phyloP scores from a whole-genome alignment of 352 stramenopile genomes.

The Phytophthora gonapodyides region DNA sequence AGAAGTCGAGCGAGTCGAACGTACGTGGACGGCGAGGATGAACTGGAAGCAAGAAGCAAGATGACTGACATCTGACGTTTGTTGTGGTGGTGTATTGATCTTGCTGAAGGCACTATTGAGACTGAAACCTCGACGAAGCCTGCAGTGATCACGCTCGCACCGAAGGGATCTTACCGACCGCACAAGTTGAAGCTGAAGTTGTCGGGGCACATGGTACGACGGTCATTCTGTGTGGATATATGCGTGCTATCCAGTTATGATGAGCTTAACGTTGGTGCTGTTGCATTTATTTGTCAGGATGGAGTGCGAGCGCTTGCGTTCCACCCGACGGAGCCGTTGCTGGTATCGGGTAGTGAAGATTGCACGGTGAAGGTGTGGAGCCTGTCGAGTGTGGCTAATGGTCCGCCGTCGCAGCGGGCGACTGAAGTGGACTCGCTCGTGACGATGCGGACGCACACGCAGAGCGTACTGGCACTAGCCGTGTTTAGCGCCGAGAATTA shows the following conservation, averaged over 20 bases:
- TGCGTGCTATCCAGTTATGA: conserved; percentile 6
- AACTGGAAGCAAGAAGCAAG: not conserved
- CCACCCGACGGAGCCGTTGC: conserved; percentile 78
- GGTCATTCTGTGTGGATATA: conserved; percentile 2
- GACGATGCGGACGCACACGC: conserved; percentile 71
- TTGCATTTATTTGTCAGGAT: conserved; percentile 44
- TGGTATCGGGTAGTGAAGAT: conserved; percentile 87
- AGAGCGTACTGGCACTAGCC: conserved; percentile 76
- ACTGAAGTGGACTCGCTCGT: conserved; percentile 80
- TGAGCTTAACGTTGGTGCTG: conserved; percentile 1
- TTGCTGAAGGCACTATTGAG: conserved; percentile 37
- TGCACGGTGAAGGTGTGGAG: conserved; percentile 89
- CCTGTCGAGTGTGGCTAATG: conserved; percentile 57
- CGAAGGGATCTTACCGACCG: conserved; percentile 69
- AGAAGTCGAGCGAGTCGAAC: conserved; percentile 44
- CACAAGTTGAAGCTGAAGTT: conserved; percentile 89
- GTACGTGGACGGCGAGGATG: conserved; percentile 19
- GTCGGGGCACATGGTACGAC: conserved; percentile 75
- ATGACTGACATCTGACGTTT: no score
- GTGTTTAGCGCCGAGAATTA: conserved; percentile 82
- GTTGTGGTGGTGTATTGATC: not conserved
- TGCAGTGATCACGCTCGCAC: conserved; percentile 47
- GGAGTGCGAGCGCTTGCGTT: conserved; percentile 77
- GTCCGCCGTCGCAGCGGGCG: conserved; percentile 68
- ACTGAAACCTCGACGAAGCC: conserved; percentile 47